Evolutionary conservation across 176 grass and related monocot genomes (phyloP).

Genomic region (Oryza glumipatula): DNA sequence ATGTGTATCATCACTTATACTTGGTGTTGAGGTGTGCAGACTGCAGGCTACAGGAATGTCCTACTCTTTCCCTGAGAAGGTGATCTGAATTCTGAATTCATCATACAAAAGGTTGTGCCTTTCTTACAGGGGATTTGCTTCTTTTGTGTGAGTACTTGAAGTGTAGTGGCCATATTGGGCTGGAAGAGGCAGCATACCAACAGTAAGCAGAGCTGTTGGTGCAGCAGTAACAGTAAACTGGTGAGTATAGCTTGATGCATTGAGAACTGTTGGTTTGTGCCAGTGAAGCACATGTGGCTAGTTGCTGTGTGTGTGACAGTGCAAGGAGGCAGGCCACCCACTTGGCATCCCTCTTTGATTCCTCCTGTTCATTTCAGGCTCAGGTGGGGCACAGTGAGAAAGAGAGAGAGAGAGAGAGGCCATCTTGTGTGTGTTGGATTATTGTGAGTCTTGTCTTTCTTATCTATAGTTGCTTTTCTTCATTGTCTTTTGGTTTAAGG

Average conservation of each 20-base stretch:
- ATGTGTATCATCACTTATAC: neutral
- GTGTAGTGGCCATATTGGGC: neutral
- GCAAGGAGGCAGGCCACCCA: constrained; percentile 39
- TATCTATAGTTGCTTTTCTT: constrained; percentile 33
- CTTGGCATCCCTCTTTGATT: neutral
- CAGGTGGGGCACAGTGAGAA: constrained; percentile 5
- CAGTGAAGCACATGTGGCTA: constrained; percentile 42
- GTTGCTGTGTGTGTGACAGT: constrained; percentile 15
- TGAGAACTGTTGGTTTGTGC: constrained; percentile 25
- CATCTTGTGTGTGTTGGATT: constrained; percentile 13
- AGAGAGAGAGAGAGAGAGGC: neutral
- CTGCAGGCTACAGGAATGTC: neutral
- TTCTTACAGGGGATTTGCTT: neutral
- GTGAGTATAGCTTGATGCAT: neutral
- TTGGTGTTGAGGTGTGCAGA: neutral
- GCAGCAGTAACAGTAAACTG: constrained; percentile 27
- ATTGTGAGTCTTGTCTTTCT: constrained; percentile 38
- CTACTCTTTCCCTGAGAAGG: neutral
- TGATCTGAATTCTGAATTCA: constrained; percentile 1
- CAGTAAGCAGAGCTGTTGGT: constrained; percentile 4
- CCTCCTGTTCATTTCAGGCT: constrained; percentile 9
- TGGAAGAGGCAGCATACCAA: neutral
- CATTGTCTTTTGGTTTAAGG: constrained; percentile 37
- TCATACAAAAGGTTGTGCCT: neutral
- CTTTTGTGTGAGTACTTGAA: neutral